Evolutionary conservation across 2,329 filamentous ascomycete species (phyloP).

Genomic region (Alternaria alternata): DNA sequence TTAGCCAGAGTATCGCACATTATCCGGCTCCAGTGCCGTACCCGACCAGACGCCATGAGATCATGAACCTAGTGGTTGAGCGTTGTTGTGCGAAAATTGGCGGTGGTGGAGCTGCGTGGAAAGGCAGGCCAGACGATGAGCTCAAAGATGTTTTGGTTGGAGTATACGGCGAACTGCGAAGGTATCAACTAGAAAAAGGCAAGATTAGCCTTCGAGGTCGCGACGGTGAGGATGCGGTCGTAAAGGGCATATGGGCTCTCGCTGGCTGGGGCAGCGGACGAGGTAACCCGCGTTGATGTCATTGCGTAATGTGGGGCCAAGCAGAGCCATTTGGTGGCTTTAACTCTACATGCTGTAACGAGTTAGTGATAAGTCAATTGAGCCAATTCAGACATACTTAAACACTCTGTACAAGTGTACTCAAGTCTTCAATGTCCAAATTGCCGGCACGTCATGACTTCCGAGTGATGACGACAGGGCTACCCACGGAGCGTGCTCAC

Average conservation of each 20-base stretch:
- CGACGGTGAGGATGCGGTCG: constrained; percentile 35
- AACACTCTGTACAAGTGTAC: not conserved
- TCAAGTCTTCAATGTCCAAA: not conserved
- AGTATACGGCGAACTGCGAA: constrained; percentile 39
- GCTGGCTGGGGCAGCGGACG: constrained; percentile 25
- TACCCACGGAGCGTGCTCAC: not conserved
- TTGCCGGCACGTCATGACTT: not conserved
- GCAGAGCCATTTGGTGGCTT: not conserved
- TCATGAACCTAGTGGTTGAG: constrained; percentile 39
- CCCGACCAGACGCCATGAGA: constrained; percentile 27
- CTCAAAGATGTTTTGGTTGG: constrained; percentile 36
- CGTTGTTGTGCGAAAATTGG: constrained; percentile 39
- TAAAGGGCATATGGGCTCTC: constrained; percentile 60
- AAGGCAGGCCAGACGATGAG: constrained; percentile 26
- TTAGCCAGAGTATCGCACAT: constrained; percentile 41
- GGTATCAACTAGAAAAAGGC: constrained; percentile 34
- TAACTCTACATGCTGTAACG: not conserved
- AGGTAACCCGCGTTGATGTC: not conserved
- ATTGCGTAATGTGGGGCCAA: not conserved
- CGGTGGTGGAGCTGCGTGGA: constrained; percentile 17
- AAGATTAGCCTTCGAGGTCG: constrained; percentile 38
- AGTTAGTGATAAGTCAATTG: not conserved
- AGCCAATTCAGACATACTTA: not conserved
- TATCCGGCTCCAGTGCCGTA: constrained; percentile 12
- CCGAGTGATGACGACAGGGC: not conserved